Conservation (phyloP, 768 basidiomycete species). For the Nidularia pulvinata region DNA sequence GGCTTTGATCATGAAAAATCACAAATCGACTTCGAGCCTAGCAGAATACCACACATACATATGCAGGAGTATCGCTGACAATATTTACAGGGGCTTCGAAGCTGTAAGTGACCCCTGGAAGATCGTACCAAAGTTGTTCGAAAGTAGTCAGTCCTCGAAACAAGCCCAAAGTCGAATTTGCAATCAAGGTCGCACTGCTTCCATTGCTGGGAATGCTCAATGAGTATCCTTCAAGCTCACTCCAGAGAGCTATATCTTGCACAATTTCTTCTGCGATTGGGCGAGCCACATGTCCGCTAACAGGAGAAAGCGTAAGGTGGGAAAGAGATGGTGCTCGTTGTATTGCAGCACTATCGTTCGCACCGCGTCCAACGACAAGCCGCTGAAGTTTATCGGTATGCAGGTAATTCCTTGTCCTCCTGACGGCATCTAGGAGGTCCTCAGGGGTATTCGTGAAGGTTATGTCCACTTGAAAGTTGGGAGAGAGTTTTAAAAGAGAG, state of each 20-base stretch:
- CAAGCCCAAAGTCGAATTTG: conserved; percentile 68
- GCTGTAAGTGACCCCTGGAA: conserved; percentile 50
- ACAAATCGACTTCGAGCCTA: conserved; percentile 36
- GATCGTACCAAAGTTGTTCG: conserved; percentile 64
- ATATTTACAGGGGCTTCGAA: conserved; percentile 58
- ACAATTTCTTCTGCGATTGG: conserved; percentile 58
- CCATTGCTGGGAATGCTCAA: conserved; percentile 60
- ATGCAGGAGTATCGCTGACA: conserved; percentile 57
- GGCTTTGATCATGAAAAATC: conserved; percentile 39
- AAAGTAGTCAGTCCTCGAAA: conserved; percentile 79
- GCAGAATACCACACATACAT: conserved; percentile 39
- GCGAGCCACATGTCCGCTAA: conserved; percentile 24
- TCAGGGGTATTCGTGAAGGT: conserved; percentile 42
- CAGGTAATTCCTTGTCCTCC: conserved; percentile 42
- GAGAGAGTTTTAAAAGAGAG: conserved; percentile 30
- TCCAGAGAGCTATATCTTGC: conserved; percentile 44
- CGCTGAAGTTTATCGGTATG: conserved; percentile 56
- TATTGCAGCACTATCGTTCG: conserved; percentile 41
- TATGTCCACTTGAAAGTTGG: conserved; percentile 37
- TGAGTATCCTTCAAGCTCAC: conserved; percentile 62
- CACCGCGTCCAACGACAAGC: conserved; percentile 61
- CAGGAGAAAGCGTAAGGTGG: conserved; percentile 43
- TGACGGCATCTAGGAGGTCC: conserved; percentile 57
- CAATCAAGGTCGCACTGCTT: conserved; percentile 47
- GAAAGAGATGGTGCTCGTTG: conserved; percentile 36